These are phyloP conservation scores for Aspergillus fructus DNA, from an alignment of 2,329 filamentous ascomycete species.

Conservation along the genomic window DNA sequence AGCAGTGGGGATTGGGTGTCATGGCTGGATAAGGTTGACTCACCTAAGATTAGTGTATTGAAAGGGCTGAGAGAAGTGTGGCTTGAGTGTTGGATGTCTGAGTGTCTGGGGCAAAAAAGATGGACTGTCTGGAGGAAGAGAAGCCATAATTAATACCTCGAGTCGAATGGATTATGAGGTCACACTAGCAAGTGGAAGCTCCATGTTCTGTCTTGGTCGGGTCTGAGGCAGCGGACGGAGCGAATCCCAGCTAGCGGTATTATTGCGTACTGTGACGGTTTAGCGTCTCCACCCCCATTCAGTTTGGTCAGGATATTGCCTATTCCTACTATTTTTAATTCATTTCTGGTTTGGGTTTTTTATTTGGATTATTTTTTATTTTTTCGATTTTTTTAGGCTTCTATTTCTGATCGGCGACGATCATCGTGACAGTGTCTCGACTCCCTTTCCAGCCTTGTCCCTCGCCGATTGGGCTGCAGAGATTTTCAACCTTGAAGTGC, in stretches of 20 bases:
- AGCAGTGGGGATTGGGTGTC: not conserved
- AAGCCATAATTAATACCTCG: not conserved
- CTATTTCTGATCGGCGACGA: not conserved
- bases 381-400: not conserved
- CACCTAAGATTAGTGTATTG: not conserved
- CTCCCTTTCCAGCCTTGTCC: not conserved
- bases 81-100: not conserved
- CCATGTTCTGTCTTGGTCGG: not conserved
- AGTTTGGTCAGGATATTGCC: no score
- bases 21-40: not conserved
- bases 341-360: not conserved
- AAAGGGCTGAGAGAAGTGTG: not conserved
- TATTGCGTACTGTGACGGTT: not conserved
- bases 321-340: not conserved
- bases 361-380: not conserved
- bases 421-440: not conserved
- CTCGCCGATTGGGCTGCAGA: slow-evolving; percentile 1
- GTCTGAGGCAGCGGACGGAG: not conserved
- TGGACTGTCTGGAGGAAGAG: not conserved
- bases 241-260: not conserved
- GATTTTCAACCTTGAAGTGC: not conserved
- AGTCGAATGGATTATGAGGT: not conserved
- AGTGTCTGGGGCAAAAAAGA: not conserved
- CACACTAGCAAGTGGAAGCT: not conserved
- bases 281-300: not conserved